phyloP scores from a whole-genome alignment of 345 rosid species.

The Cardamine chenopodiifolia region DNA sequence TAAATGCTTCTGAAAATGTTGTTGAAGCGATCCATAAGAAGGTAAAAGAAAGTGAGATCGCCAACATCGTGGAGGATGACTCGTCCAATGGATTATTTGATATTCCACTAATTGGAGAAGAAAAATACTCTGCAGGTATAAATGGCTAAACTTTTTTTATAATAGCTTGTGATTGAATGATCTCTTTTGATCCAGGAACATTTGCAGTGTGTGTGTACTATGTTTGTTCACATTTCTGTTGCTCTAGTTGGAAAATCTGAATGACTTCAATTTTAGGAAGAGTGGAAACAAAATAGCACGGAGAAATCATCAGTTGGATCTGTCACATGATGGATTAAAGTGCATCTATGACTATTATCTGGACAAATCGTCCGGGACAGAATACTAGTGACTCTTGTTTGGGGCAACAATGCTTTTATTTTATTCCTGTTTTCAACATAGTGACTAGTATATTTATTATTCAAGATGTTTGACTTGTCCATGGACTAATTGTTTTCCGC shows the following conservation, averaged over 20 bases:
- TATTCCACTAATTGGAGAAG: conserved; percentile 76
- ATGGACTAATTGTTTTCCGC: conserved; percentile 13
- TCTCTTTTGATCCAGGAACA: background rate
- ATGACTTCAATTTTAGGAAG: conserved; percentile 4
- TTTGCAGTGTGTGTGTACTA: conserved; percentile 14
- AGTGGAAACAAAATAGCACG: background rate
- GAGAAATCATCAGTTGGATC: background rate
- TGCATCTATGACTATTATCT: background rate
- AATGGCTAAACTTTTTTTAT: conserved; percentile 5
- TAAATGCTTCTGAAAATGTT: conserved; percentile 51
- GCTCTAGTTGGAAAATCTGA: conserved; percentile 12
- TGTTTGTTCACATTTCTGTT: conserved; percentile 13
- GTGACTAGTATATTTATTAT: background rate
- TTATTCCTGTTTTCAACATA: background rate
- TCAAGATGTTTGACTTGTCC: conserved; percentile 2
- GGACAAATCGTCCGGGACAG: background rate
- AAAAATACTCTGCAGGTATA: conserved; percentile 69
- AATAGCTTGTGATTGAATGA: conserved; percentile 7
- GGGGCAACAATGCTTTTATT: background rate
- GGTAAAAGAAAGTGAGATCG: conserved; percentile 54
- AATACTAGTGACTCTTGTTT: background rate
- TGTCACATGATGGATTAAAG: conserved; percentile 11
- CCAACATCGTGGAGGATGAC: conserved; percentile 46
- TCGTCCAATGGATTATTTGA: conserved; percentile 59
- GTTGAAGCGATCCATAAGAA: conserved; percentile 50